Evolutionary conservation across 495 filamentous ascomycete species (phyloP).

Genomic region (Tuber microsphaerosporum): DNA sequence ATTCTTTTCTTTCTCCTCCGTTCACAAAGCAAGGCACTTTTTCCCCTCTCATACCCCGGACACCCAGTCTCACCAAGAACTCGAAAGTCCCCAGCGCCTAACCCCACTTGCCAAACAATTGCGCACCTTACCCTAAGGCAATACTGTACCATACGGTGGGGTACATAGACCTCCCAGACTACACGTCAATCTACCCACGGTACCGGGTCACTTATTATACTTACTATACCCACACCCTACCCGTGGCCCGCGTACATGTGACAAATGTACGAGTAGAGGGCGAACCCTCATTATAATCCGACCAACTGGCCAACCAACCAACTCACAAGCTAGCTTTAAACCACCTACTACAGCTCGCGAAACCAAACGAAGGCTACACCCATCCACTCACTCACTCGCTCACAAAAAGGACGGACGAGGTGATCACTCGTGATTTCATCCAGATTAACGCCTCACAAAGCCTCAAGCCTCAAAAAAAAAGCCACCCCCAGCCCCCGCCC

Average conservation of each 20-base stretch:
- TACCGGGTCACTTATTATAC: background rate
- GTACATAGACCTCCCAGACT: background rate
- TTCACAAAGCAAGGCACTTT: background rate
- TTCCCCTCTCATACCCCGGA: background rate
- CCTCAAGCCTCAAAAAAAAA: background rate
- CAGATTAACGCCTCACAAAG: background rate
- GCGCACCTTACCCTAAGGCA: background rate
- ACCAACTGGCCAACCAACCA: background rate
- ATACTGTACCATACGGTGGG: background rate
- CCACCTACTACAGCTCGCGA: background rate
- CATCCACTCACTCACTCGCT: background rate
- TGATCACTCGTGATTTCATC: background rate
- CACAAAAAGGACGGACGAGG: background rate
- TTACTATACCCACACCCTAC: background rate
- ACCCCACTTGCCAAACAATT: background rate
- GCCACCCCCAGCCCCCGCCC: background rate
- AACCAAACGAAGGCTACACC: background rate
- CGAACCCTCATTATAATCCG: background rate
- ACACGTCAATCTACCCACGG: background rate
- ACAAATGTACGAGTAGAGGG: background rate
- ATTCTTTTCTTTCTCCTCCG: background rate
- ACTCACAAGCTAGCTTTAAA: background rate
- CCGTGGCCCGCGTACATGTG: background rate
- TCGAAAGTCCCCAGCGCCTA: background rate
- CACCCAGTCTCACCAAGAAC: background rate